Base-by-base conservation (phyloP, 2,329 filamentous ascomycete genomes). In the Triangularia verruculosa region DNA sequence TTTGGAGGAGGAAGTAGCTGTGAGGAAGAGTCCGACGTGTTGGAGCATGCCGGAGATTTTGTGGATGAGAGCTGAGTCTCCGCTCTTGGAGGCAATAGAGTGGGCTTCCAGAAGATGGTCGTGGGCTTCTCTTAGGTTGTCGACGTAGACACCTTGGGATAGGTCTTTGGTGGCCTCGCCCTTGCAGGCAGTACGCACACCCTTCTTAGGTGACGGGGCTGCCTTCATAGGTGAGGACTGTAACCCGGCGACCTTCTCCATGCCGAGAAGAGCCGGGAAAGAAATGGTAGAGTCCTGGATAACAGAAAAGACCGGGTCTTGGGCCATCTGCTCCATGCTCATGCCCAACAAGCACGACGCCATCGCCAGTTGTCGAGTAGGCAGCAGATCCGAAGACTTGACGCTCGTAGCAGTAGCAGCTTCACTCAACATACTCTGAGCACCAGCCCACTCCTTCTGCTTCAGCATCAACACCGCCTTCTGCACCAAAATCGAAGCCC, bases 281-380 rank as follows among this genome's bases (percentile, higher is more conserved):
- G 93, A 96, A 25, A 97, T 88, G 0, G 93, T 97, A 0, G 95
- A 97, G 71, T 99, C 95, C 54, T 94, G 91, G 15, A 98, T 84
- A 9, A 94, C 90, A 17, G 92, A 96, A 74, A 94, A 96, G 3
- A 95, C 89, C 2, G 93, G 89, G 75, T 97, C 91, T 4, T 85
- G 83, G 12, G 88, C 84, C 80, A 97, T 91, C 71, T 89, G 83
- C 55, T 89, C 86, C 70, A 90, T 81, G 66, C 88, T 90, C 74
- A 89, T 84, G 15, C 86, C 82, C 64, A 92, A 80, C 52, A 90
- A 83, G 54, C 89, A 86, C 61, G 86, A 86, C 20, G 90, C 91
- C 63, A 85, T 86, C 11, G 86, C 82, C 61, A 91, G 81, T 43
- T 87, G 84, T 63, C 86, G 79, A 67, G 69, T 83, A 72, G 69